Conservation (phyloP, 169 alveolate species). For the Toxoplasma gondii region DNA sequence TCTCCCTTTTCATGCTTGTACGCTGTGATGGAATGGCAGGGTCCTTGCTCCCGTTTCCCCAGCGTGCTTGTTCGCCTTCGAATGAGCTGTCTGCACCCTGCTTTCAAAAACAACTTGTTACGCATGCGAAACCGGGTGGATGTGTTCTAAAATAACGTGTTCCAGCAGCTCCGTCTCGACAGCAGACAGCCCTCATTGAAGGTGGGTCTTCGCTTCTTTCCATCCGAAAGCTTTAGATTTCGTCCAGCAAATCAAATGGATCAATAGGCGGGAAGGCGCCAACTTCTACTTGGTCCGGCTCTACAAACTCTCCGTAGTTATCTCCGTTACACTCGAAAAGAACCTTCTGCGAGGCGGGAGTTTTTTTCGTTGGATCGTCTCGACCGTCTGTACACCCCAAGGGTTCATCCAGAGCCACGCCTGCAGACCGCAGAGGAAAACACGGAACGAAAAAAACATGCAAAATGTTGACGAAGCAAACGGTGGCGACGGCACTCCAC, state of each 20-base stretch:
- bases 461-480: background rate
- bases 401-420: slow-evolving; percentile 91
- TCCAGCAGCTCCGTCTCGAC: no score
- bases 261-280: slow-evolving; percentile 91
- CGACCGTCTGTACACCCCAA: slow-evolving; percentile 89
- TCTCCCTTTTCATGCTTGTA: no score
- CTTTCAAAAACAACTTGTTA: no score
- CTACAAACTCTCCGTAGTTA: slow-evolving; percentile 83
- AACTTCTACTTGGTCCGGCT: slow-evolving; percentile 81
- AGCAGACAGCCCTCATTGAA: no score
- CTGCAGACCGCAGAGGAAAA: slow-evolving; percentile 66
- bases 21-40: no score
- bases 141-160: no score
- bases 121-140: no score
- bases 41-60: no score
- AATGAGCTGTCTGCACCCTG: no score
- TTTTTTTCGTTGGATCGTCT: slow-evolving; percentile 28
- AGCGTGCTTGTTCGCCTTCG: no score
- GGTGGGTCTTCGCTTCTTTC: no score
- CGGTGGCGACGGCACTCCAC: background rate
- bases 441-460: background rate
- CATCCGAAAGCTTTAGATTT: background rate
- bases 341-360: slow-evolving; percentile 30
- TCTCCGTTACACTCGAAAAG: slow-evolving; percentile 82
- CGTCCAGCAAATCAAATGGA: slow-evolving; percentile 83